Evolutionary conservation across 164 flowering plant species (phyloP).

Genomic region (Kingdonia uniflora): DNA sequence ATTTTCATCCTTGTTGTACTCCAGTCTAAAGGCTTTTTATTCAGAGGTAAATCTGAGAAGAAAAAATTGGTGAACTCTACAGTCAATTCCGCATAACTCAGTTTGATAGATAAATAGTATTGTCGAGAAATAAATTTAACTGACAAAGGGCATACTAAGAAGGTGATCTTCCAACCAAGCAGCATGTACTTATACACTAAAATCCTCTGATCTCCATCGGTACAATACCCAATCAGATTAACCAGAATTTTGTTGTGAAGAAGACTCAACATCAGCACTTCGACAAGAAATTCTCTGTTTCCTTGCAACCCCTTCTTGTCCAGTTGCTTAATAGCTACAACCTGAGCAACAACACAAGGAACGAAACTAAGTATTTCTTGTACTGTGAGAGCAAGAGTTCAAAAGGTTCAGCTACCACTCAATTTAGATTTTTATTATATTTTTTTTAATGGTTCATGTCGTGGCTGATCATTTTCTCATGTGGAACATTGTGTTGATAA

Average conservation of each 20-base stretch:
- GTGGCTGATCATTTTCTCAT: too few relatives aligned
- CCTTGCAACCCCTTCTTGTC: slow-evolving; percentile 35
- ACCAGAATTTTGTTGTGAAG: slow-evolving; percentile 32
- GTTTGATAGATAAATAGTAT: background rate
- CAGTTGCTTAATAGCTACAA: slow-evolving; percentile 39
- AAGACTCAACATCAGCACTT: slow-evolving; percentile 24
- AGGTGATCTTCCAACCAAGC: slow-evolving; percentile 30
- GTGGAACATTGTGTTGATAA: too few relatives aligned
- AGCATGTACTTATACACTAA: slow-evolving; percentile 34
- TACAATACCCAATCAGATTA: slow-evolving; percentile 36
- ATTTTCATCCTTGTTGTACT: slow-evolving; percentile 55
- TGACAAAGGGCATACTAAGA: slow-evolving; percentile 27
- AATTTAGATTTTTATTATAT: too few relatives aligned
- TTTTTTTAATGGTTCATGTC: too few relatives aligned
- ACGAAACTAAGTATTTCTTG: too few relatives aligned
- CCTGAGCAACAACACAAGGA: slow-evolving; percentile 16
- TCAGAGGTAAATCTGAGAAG: slow-evolving; percentile 29
- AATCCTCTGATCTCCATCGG: slow-evolving; percentile 42
- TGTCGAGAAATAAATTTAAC: background rate
- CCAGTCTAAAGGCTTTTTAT: slow-evolving; percentile 48
- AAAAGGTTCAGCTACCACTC: too few relatives aligned
- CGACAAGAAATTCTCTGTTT: slow-evolving; percentile 29
- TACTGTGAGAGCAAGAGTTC: too few relatives aligned
- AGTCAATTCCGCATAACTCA: background rate
- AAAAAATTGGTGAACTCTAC: background rate